Base-by-base conservation (phyloP, 768 basidiomycete genomes). In the Gautieria morchelliformis region DNA sequence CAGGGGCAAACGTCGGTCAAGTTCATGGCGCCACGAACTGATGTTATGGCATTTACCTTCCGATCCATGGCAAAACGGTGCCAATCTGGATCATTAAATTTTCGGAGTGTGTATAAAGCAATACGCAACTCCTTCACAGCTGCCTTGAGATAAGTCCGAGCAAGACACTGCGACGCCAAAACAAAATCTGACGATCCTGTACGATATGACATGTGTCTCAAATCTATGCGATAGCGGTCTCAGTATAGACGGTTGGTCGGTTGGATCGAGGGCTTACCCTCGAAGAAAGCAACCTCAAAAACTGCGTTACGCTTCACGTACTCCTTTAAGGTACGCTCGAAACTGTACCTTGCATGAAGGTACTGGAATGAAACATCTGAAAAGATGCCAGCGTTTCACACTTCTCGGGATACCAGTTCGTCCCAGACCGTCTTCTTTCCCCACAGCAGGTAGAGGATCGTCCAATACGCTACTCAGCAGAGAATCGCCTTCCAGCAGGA, bases 401-500 rank as follows among this genome's bases (percentile, higher is more conserved):
- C 12, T 51, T 11, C 8, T 27, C n/a, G 50, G 7, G 10, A 3
- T 33, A 22, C 7, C 20, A 2, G 5, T 10, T n/a, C 49, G 71
- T 52, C 60, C 80, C 83, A 37, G 9, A 37, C 35, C 78, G 30
- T 63, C 61, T n/a, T 62, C 49, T 17, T 72, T 74, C 6, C 76
- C 85, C 27, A 87, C 61, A 4, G 79, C 80, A 4, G 87, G 71
- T n/a, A 85, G 65, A 12, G 76, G 75, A 62, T 87, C 81, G 32
- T 83, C 76, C 33, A 87, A 70, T 14, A 85, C 76, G 32, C 71
- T 59, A 62, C 84, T 78, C 11, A 85, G 58, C 19, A 87, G 66
- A 0, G 86, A 78, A 66, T 87, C 80, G 80, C 84, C 84, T 66
- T 86, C 83, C 58, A 87, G 71, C 41, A 85, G 63, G 63, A 87